A percentile compares a stretch with the other conserved stretches of the same genome.
These are phyloP conservation scores for Sindora glabra DNA, from an alignment of 306 rosid genomes.

Conservation along the genomic window DNA sequence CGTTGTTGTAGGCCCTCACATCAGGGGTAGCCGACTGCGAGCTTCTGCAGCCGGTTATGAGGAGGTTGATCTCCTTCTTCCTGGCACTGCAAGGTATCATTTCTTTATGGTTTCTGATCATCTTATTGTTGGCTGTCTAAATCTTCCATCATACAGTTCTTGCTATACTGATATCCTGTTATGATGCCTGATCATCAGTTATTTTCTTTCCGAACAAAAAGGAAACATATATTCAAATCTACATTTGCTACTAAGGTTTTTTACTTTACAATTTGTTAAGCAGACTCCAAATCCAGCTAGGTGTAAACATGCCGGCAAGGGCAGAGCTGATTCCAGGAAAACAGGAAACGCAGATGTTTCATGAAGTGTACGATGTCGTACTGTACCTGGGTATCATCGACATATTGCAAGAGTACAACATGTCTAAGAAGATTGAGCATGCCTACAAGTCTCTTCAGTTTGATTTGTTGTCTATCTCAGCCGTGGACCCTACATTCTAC, in stretches of 20 bases:
- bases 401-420: slow-evolving; percentile 87
- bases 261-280: neutral
- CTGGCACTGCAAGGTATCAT: slow-evolving; percentile 94
- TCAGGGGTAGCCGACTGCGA: slow-evolving; percentile 92
- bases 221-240: too few relatives aligned
- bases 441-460: slow-evolving; percentile 84
- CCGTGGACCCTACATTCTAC: slow-evolving; percentile 90
- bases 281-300: slow-evolving; percentile 97
- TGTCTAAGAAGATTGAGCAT: slow-evolving; percentile 86
- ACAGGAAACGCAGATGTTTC: slow-evolving; percentile 53
- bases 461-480: slow-evolving; percentile 84
- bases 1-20: slow-evolving; percentile 83
- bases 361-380: slow-evolving; percentile 79
- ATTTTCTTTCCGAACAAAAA: too few relatives aligned
- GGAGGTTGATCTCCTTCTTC: slow-evolving; percentile 95
- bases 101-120: neutral
- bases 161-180: neutral
- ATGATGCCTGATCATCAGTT: neutral
- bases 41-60: slow-evolving; percentile 94
- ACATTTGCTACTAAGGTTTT: too few relatives aligned
- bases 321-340: slow-evolving; percentile 79
- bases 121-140: neutral
- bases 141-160: neutral
- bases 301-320: slow-evolving; percentile 98
- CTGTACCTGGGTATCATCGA: slow-evolving; percentile 92